Conservation (phyloP, 768 basidiomycete genomes). For the Suillus brevipes region DNA sequence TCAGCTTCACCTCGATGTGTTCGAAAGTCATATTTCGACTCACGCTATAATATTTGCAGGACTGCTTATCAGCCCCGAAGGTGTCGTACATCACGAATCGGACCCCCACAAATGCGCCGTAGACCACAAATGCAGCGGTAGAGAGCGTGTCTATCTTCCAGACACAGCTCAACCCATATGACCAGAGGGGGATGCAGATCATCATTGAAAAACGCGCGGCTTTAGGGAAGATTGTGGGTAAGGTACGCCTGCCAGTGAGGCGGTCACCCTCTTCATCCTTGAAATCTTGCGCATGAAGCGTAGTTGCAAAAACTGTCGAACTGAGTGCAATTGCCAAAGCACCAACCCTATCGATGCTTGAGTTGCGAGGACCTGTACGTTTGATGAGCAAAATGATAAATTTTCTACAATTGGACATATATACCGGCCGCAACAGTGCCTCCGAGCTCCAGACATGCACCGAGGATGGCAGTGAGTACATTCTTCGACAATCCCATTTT, state of each 20-base stretch:
- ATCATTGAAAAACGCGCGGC: slow-evolving; percentile 35
- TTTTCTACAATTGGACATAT: neutral
- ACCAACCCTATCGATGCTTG: slow-evolving; percentile 22
- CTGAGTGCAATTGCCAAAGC: slow-evolving; percentile 36
- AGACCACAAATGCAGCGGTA: slow-evolving; percentile 28
- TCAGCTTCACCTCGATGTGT: neutral
- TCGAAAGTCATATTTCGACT: slow-evolving; percentile 11
- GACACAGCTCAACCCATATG: slow-evolving; percentile 30
- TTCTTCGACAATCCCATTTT: slow-evolving; percentile 41
- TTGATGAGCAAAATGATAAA: slow-evolving; percentile 11
- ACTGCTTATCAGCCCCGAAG: slow-evolving; percentile 31
- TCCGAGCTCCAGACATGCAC: slow-evolving; percentile 38
- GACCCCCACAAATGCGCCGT: slow-evolving; percentile 35
- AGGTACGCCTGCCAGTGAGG: slow-evolving; percentile 38
- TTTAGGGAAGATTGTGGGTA: slow-evolving; percentile 46
- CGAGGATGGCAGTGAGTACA: slow-evolving; percentile 38
- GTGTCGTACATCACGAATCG: slow-evolving; percentile 34
- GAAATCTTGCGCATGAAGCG: slow-evolving; percentile 51
- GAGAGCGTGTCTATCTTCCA: slow-evolving; percentile 37
- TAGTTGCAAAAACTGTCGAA: slow-evolving; percentile 41
- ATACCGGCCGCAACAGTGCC: slow-evolving; percentile 40
- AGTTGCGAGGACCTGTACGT: slow-evolving; percentile 21
- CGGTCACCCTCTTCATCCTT: slow-evolving; percentile 45
- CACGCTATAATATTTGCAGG: slow-evolving; percentile 40
- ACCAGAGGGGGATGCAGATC: slow-evolving; percentile 40